Conservation (phyloP, 208 protist genomes). For the Leishmania amazonensis region DNA sequence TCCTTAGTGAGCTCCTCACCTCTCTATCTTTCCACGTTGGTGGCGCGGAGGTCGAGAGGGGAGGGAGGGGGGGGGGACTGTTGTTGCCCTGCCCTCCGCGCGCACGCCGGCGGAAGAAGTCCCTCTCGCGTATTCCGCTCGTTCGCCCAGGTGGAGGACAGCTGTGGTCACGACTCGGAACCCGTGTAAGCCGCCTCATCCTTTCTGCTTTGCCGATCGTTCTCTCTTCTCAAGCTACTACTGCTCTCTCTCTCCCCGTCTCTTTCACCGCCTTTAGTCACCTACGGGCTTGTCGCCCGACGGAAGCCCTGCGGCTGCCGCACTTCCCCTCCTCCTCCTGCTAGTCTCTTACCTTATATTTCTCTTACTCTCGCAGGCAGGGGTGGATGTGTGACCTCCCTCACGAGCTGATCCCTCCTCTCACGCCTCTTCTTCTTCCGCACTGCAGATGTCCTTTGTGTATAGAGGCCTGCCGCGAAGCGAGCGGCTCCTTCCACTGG, state of each 20-base stretch:
- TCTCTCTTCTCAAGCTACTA: not conserved
- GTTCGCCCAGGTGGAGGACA: not conserved
- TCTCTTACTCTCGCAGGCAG: not conserved
- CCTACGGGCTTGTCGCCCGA: not conserved
- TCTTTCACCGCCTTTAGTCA: not conserved
- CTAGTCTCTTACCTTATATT: not conserved
- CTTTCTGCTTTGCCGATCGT: not conserved
- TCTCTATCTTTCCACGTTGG: not conserved
- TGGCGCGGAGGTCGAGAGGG: not conserved
- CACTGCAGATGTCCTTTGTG: conserved; percentile 41
- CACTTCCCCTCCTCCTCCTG: not conserved
- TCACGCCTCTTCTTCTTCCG: not conserved
- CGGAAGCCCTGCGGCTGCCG: not conserved
- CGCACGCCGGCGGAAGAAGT: not conserved
- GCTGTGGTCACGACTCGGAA: not conserved
- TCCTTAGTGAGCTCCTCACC: not conserved
- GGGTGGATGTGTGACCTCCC: not conserved
- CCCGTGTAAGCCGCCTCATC: no score
- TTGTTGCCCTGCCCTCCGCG: not conserved
- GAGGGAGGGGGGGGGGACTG: not conserved
- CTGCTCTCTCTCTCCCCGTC: not conserved
- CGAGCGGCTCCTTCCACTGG: conserved; percentile 61
- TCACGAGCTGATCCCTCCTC: not conserved
- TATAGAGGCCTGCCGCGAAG: conserved; percentile 45
- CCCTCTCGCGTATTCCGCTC: not conserved